phyloP scores from a whole-genome alignment of 2,329 filamentous ascomycete genomes.

The Claviceps spartinae region DNA sequence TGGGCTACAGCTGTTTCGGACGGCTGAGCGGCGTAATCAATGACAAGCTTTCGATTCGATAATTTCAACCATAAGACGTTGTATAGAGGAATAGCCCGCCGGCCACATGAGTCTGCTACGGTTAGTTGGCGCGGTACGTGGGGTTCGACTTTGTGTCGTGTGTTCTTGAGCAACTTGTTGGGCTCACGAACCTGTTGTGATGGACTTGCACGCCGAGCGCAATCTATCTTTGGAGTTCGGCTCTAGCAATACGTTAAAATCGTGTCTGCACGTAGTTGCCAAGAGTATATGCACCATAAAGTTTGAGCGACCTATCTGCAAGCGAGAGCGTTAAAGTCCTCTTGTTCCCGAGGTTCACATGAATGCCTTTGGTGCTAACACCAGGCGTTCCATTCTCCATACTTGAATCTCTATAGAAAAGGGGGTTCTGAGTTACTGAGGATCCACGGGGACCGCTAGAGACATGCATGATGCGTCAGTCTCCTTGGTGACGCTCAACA shows the following conservation, averaged over 20 bases:
- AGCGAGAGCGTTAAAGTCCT: constrained; percentile 17
- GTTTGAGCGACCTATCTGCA: constrained; percentile 16
- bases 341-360: constrained; percentile 17
- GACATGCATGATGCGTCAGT: background rate
- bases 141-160: background rate
- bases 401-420: background rate
- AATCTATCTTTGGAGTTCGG: constrained; percentile 2
- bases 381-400: constrained; percentile 9
- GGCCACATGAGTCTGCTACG: constrained; percentile 12
- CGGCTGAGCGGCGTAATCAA: constrained; percentile 55
- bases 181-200: constrained; percentile 4
- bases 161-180: background rate
- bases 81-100: constrained; percentile 53
- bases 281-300: constrained; percentile 18
- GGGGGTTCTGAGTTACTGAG: background rate
- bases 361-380: constrained; percentile 11
- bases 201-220: constrained; percentile 5
- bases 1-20: constrained; percentile 48
- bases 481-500: background rate
- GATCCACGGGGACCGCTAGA: background rate
- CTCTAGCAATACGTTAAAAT: constrained; percentile 4
- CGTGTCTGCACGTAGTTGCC: background rate
- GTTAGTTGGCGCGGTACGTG: background rate
- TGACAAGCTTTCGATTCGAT: constrained; percentile 43
- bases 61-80: constrained; percentile 74